These are phyloP conservation scores for Malassezia sp. DNA, from an alignment of 1,284 basidiomycete genomes.

Conservation along the genomic window DNA sequence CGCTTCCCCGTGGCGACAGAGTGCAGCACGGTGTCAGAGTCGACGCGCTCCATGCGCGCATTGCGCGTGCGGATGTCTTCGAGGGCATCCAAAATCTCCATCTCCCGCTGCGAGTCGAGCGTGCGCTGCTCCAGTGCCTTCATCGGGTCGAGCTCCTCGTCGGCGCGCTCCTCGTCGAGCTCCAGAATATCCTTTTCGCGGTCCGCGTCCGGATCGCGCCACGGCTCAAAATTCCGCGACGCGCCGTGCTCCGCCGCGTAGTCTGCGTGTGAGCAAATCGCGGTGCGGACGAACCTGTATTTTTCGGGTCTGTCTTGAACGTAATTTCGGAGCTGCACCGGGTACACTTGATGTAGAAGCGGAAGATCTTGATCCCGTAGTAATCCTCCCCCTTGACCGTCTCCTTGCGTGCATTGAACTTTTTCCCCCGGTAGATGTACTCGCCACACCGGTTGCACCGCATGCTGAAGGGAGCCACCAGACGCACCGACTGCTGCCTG, in stretches of 20 bases:
- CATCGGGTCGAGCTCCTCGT: conserved; percentile 66
- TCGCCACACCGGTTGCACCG: conserved; percentile 72
- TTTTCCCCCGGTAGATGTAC: conserved; percentile 88
- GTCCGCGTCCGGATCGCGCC: conserved; percentile 20
- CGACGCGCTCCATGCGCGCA: conserved; percentile 67
- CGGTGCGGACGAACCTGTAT: too few relatives aligned
- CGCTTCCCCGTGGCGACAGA: conserved; percentile 16
- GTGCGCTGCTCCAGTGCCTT: conserved; percentile 85
- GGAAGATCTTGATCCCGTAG: conserved; percentile 84
- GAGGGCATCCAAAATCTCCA: conserved; percentile 92
- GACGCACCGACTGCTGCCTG: conserved; percentile 85
- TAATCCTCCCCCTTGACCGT: conserved; percentile 94
- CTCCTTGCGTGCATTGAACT: conserved; percentile 98
- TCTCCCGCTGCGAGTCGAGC: conserved; percentile 82
- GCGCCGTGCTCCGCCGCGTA: conserved; percentile 43
- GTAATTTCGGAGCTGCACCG: conserved; percentile 80
- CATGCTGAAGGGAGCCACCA: conserved; percentile 99
- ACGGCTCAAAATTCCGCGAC: conserved; percentile 40
- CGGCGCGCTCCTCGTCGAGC: conserved; percentile 19
- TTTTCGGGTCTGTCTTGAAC: conserved; percentile 98
- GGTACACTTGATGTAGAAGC: conserved; percentile 46
- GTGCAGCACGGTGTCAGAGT: conserved; percentile 33
- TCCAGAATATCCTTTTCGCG: conserved; percentile 2
- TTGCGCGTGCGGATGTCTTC: conserved; percentile 89
- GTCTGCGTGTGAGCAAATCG: too few relatives aligned